phyloP scores from a whole-genome alignment of 2,329 filamentous ascomycete genomes.

The Diaporthe sp. region DNA sequence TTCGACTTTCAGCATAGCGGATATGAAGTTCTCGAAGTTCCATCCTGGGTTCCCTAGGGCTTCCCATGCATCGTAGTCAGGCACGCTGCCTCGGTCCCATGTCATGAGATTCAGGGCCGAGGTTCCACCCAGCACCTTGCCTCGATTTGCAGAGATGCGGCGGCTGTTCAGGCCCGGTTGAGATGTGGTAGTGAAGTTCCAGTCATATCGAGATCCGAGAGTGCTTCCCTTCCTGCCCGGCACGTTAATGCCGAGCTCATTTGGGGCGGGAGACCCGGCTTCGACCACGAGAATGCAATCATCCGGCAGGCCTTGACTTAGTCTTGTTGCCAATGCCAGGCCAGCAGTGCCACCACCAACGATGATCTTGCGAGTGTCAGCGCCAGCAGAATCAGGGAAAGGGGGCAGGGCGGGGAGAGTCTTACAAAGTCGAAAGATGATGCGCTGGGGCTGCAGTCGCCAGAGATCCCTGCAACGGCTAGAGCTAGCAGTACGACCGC shows the following conservation, averaged over 20 bases:
- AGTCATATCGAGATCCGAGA: constrained; percentile 54
- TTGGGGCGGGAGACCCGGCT: constrained; percentile 51
- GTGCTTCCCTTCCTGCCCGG: constrained; percentile 53
- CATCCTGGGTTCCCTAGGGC: constrained; percentile 69
- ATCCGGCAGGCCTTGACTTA: constrained; percentile 52
- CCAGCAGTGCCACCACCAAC: constrained; percentile 68
- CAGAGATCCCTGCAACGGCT: constrained; percentile 1
- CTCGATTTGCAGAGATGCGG: constrained; percentile 55
- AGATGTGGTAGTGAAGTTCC: constrained; percentile 55
- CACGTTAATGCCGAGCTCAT: constrained; percentile 47
- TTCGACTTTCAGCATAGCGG: constrained; percentile 25
- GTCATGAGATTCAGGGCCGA: constrained; percentile 72
- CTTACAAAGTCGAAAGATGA: constrained; percentile 22
- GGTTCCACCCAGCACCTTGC: constrained; percentile 72
- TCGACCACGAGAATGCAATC: constrained; percentile 59
- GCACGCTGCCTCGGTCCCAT: constrained; percentile 58
- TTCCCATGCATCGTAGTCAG: constrained; percentile 69
- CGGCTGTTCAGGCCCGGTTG: constrained; percentile 55
- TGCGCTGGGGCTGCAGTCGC: constrained; percentile 4
- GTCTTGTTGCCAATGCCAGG: constrained; percentile 62
- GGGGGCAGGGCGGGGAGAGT: background rate
- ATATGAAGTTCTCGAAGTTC: constrained; percentile 59
- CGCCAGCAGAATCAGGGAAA: background rate
- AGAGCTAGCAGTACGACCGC: background rate
- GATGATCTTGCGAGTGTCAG: constrained; percentile 49